phyloP scores from a whole-genome alignment of 2,329 filamentous ascomycete genomes.

The Calonectria pteridis region DNA sequence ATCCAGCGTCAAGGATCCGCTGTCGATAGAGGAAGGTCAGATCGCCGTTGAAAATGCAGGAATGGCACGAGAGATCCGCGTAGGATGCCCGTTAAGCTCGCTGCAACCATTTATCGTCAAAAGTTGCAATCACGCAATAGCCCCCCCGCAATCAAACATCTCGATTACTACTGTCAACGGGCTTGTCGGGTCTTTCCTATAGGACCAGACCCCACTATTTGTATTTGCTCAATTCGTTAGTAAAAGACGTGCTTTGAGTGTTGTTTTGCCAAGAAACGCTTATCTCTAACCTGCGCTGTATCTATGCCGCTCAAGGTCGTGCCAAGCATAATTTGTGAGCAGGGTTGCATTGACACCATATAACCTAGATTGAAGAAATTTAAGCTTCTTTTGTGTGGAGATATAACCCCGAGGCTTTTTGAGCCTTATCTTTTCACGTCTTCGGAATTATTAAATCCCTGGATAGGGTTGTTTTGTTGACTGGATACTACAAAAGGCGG shows the following conservation, averaged over 20 bases:
- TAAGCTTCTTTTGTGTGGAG: neutral
- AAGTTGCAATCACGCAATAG: constrained; percentile 15
- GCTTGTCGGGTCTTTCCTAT: neutral
- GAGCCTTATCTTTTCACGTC: neutral
- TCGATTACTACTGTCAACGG: neutral
- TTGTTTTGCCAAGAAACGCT: neutral
- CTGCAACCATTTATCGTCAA: neutral
- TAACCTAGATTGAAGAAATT: neutral
- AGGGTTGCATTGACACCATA: neutral
- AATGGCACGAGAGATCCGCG: neutral
- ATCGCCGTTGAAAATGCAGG: neutral
- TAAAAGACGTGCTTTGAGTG: constrained; percentile 3
- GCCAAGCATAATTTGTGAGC: neutral
- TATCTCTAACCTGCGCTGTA: neutral
- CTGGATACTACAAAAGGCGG: neutral
- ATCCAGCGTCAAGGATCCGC: neutral
- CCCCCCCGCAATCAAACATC: constrained; percentile 12
- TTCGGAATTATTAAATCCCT: neutral
- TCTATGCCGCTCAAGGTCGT: neutral
- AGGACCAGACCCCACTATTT: constrained; percentile 4
- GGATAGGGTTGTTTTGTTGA: neutral
- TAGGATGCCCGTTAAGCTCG: neutral
- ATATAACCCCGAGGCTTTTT: neutral
- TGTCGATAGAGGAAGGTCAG: neutral
- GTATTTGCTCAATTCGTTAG: neutral